Conservation (phyloP, 2,329 filamentous ascomycete species). For the Hypoxylon sp. region DNA sequence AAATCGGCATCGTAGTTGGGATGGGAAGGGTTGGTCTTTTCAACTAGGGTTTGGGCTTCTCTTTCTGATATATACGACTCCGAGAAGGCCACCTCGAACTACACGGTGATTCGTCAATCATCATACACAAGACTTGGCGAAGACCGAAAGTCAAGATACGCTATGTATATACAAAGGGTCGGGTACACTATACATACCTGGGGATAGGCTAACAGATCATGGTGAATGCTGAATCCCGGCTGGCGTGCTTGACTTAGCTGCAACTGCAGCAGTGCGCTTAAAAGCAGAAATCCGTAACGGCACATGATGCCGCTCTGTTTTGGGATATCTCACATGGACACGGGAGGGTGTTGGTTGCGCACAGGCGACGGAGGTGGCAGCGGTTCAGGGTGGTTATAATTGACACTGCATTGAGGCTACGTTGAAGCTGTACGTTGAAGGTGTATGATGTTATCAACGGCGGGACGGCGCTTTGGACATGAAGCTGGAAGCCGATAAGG, state of each 20-base stretch:
- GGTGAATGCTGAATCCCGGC: slow-evolving; percentile 83
- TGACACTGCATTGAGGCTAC: neutral
- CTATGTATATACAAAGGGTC: neutral
- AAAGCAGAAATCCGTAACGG: slow-evolving; percentile 64
- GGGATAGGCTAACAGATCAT: slow-evolving; percentile 88
- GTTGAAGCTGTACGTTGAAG: neutral
- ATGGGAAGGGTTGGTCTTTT: slow-evolving; percentile 60
- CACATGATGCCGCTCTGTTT: slow-evolving; percentile 64
- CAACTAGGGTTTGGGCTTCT: slow-evolving; percentile 75
- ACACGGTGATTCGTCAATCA: slow-evolving; percentile 10
- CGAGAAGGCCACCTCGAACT: slow-evolving; percentile 87
- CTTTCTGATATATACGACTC: slow-evolving; percentile 79
- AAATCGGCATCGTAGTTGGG: slow-evolving; percentile 55
- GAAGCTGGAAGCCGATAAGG: slow-evolving; percentile 11
- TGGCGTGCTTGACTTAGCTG: slow-evolving; percentile 66
- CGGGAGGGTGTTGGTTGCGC: slow-evolving; percentile 3
- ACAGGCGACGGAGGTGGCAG: neutral
- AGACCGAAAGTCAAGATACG: slow-evolving; percentile 3
- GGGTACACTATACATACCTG: slow-evolving; percentile 70
- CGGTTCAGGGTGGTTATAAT: neutral
- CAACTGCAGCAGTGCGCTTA: slow-evolving; percentile 59
- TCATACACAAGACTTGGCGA: neutral
- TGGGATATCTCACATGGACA: slow-evolving; percentile 56
- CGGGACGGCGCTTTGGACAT: neutral
- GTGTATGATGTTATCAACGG: neutral